Percentiles rank a stretch among this genome's conserved stretches.
Conservation (phyloP, 805 yeast genomes). For the Saccharomycopsis sp. region DNA sequence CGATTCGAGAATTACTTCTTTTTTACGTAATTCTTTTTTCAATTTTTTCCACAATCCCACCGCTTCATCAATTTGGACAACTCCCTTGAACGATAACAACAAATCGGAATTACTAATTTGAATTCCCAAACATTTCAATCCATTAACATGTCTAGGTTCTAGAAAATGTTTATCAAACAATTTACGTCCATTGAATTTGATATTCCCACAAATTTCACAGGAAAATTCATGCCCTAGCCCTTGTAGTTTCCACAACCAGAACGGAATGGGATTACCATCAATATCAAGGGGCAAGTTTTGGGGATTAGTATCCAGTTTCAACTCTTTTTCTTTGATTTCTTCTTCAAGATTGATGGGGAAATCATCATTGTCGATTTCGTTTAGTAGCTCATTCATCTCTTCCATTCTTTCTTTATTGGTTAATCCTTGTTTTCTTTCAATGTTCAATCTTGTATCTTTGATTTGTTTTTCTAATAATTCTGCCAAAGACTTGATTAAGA, state of each 20-base stretch:
- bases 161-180: conserved; percentile 66
- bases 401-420: conserved; percentile 48
- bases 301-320: conserved; percentile 35
- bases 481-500: conserved; percentile 29
- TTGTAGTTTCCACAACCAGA: conserved; percentile 83
- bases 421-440: conserved; percentile 55
- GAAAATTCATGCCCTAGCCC: conserved; percentile 63
- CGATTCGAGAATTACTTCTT: conserved; percentile 23
- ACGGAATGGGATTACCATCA: conserved; percentile 89
- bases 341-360: too few species aligned
- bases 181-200: conserved; percentile 59
- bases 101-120: conserved; percentile 21
- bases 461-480: conserved; percentile 31
- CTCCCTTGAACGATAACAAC: conserved; percentile 47
- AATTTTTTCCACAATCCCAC: conserved; percentile 41
- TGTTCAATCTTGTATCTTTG: conserved; percentile 43
- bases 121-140: conserved; percentile 67
- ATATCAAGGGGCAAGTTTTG: conserved; percentile 68
- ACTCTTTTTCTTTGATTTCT: conserved; percentile 26
- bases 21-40: conserved; percentile 27
- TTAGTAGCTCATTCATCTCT: conserved; percentile 1
- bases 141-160: conserved; percentile 60
- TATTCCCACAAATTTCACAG: conserved; percentile 85
- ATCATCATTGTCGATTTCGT: conserved; percentile 20
- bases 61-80: conserved; percentile 63